phyloP scores from a whole-genome alignment of 169 alveolate species.

The Plasmodium malariae region DNA sequence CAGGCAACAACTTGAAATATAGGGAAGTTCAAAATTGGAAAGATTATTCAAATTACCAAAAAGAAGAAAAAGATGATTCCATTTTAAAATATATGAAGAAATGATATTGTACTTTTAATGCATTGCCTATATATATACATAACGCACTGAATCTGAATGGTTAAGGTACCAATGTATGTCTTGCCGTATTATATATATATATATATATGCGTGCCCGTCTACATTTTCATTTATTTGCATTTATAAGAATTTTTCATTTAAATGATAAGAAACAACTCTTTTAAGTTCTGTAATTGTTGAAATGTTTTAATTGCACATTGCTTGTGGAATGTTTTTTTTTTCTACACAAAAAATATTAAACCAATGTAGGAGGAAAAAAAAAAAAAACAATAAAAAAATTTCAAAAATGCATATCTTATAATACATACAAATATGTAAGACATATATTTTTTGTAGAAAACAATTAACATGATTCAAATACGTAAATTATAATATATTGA shows the following conservation, averaged over 20 bases:
- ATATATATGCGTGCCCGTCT: background rate
- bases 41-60: conserved; percentile 11
- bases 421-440: too few species aligned
- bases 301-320: background rate
- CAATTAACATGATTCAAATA: too few species aligned
- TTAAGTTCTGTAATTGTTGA: background rate
- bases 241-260: background rate
- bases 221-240: background rate
- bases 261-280: background rate
- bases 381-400: too few species aligned
- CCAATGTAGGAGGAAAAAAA: background rate
- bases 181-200: too few species aligned
- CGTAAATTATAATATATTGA: background rate
- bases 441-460: too few species aligned
- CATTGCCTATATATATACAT: too few species aligned
- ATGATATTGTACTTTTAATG: too few species aligned
- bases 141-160: too few species aligned
- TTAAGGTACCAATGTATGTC: too few species aligned
- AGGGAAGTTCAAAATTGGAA: conserved; percentile 50
- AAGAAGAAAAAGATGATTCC: conserved; percentile 3
- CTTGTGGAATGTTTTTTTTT: conserved; percentile 15
- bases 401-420: conserved; percentile 24
- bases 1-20: conserved; percentile 32
- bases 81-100: conserved; percentile 4
- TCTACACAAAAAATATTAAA: conserved; percentile 1